Conservation (phyloP, 257 asterid species). For the Thymus quinquecostatus region DNA sequence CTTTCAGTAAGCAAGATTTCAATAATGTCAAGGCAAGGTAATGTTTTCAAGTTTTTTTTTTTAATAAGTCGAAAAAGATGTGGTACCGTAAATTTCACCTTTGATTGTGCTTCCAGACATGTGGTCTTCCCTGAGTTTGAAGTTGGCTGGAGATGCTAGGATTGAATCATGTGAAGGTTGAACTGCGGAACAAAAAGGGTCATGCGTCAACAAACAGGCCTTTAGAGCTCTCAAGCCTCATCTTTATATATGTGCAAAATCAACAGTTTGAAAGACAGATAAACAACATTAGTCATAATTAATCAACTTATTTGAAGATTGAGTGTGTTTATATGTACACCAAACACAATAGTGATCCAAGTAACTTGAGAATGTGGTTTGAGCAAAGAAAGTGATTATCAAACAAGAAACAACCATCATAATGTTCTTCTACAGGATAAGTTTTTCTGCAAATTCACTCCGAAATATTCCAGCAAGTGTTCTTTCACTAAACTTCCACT, state of each 20-base stretch:
- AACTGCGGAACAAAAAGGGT: constrained; percentile 39
- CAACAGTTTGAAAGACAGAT: neutral
- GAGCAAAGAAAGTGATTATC: neutral
- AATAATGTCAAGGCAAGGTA: neutral
- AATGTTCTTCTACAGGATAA: constrained; percentile 4
- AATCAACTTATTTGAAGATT: neutral
- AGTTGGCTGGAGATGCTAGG: constrained; percentile 62
- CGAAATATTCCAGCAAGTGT: neutral
- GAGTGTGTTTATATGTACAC: neutral
- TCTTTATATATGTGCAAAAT: constrained; percentile 11
- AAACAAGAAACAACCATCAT: neutral
- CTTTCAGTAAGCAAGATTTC: neutral
- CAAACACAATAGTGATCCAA: constrained; percentile 3
- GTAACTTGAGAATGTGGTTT: constrained; percentile 1
- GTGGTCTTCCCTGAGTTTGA: constrained; percentile 73
- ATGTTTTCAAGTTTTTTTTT: constrained; percentile 5
- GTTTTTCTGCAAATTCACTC: neutral
- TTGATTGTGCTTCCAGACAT: constrained; percentile 74
- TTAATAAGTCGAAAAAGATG: neutral
- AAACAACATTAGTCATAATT: neutral
- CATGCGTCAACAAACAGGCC: constrained; percentile 19
- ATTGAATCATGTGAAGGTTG: constrained; percentile 65
- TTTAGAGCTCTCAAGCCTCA: neutral
- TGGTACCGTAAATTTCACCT: constrained; percentile 45
- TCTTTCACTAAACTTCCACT: neutral